These are phyloP conservation scores for Camellia sinensis DNA, from an alignment of 148 eudicot genomes.

Conservation along the genomic window DNA sequence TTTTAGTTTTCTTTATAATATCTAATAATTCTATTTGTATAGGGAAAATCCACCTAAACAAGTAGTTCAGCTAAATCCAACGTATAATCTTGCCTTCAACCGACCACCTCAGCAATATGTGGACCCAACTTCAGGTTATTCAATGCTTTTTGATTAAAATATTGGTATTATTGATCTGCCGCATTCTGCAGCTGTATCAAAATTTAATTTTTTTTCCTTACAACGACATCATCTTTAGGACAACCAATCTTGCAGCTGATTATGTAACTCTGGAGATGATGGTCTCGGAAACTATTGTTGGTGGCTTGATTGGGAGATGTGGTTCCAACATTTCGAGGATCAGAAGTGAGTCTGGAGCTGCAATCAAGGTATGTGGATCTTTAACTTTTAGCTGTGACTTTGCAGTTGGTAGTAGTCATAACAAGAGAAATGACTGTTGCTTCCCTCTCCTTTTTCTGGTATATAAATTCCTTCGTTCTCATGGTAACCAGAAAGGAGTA, in stretches of 20 bases:
- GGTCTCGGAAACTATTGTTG: slow-evolving; percentile 75
- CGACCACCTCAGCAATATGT: slow-evolving; percentile 52
- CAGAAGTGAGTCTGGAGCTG: slow-evolving; percentile 86
- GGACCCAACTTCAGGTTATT: slow-evolving; percentile 80
- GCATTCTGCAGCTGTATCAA: slow-evolving; percentile 22
- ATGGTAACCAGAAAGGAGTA: background rate
- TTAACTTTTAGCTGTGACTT: background rate
- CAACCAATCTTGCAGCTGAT: slow-evolving; percentile 63
- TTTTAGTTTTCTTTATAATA: background rate
- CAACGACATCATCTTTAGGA: slow-evolving; percentile 31
- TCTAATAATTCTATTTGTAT: background rate
- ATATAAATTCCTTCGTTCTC: background rate
- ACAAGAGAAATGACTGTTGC: background rate
- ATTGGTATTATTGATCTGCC: slow-evolving; percentile 11
- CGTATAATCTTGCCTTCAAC: slow-evolving; percentile 53
- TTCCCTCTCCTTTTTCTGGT: background rate
- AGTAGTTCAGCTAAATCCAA: slow-evolving; percentile 81
- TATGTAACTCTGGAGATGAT: slow-evolving; percentile 64
- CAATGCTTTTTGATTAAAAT: slow-evolving; percentile 15
- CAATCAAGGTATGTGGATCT: slow-evolving; percentile 60
- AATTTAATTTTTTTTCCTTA: slow-evolving; percentile 24
- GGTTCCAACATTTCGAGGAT: slow-evolving; percentile 90
- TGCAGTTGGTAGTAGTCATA: background rate
- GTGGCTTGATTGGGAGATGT: slow-evolving; percentile 84
- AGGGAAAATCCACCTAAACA: slow-evolving; percentile 89